These are phyloP conservation scores for Tetracladium maxilliforme DNA, from an alignment of 2,329 filamentous ascomycete genomes.

Conservation along the genomic window DNA sequence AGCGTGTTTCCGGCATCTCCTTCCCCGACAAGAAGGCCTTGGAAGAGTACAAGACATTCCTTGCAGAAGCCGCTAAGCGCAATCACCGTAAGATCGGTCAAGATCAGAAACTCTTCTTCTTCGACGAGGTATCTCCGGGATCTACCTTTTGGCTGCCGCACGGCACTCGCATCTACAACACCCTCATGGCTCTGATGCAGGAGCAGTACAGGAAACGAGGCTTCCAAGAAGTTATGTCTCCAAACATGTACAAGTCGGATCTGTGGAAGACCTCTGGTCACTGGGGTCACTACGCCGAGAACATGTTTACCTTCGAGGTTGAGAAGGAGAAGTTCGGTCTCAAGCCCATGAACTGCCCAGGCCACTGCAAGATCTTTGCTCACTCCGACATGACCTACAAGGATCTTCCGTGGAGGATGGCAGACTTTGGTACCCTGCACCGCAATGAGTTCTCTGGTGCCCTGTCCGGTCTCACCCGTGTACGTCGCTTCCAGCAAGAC, in stretches of 20 bases:
- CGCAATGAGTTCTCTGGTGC: conserved; percentile 92
- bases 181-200: conserved; percentile 66
- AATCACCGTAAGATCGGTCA: conserved; percentile 89
- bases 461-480: conserved; percentile 77
- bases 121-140: conserved; percentile 84
- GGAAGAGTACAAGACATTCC: conserved; percentile 82
- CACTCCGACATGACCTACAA: conserved; percentile 76
- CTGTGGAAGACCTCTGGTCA: conserved; percentile 94
- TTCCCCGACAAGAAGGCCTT: conserved; percentile 95
- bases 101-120: conserved; percentile 96
- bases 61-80: conserved; percentile 95
- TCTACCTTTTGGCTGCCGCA: conserved; percentile 87
- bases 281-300: conserved; percentile 86
- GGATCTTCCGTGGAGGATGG: conserved; percentile 81
- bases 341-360: conserved; percentile 98
- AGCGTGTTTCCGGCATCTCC: conserved; percentile 91
- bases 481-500: conserved; percentile 89
- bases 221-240: conserved; percentile 89
- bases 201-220: conserved; percentile 85
- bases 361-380: conserved; percentile 78
- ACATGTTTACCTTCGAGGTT: conserved; percentile 79
- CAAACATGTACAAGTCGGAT: conserved; percentile 89
- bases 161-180: conserved; percentile 87
- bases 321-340: conserved; percentile 78
- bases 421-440: conserved; percentile 91